Conservation (phyloP, 2,329 filamentous ascomycete genomes). For the Aspergillus sp. region DNA sequence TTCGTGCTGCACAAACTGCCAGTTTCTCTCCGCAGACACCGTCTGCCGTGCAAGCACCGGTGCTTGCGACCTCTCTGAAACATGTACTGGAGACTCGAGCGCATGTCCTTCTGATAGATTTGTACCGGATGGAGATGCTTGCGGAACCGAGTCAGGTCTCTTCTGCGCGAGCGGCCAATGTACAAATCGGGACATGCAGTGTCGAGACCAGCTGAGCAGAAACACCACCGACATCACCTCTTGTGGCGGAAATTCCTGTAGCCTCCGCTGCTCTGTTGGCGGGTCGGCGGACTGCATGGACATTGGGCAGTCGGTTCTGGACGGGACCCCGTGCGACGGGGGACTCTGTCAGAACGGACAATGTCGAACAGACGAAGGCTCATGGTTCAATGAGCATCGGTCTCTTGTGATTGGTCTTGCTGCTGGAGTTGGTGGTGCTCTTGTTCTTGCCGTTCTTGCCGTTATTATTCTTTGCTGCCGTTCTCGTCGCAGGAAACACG, state of each 20-base stretch:
- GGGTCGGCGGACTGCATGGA: constrained; percentile 67
- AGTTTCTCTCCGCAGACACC: constrained; percentile 49
- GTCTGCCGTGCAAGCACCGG: constrained; percentile 77
- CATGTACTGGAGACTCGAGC: constrained; percentile 65
- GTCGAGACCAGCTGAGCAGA: constrained; percentile 73
- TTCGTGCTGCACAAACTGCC: constrained; percentile 39
- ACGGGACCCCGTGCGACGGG: constrained; percentile 80
- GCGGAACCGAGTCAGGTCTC: constrained; percentile 56
- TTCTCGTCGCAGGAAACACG: constrained; percentile 24
- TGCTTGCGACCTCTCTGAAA: constrained; percentile 77
- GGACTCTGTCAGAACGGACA: constrained; percentile 72
- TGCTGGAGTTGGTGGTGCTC: constrained; percentile 62
- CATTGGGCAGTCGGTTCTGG: constrained; percentile 84
- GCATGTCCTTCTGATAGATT: constrained; percentile 68
- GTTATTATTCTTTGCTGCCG: constrained; percentile 58
- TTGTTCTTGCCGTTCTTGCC: constrained; percentile 61
- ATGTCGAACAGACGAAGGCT: constrained; percentile 55
- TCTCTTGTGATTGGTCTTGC: constrained; percentile 75
- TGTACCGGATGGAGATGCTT: constrained; percentile 62
- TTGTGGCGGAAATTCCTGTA: constrained; percentile 64
- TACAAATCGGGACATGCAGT: constrained; percentile 85
- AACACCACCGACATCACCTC: constrained; percentile 21
- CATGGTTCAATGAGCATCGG: constrained; percentile 72
- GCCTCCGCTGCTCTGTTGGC: constrained; percentile 56
- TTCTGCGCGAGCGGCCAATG: constrained; percentile 88